Percentiles rank a stretch among this genome's conserved stretches.
Evolutionary conservation across 495 filamentous ascomycete genomes (phyloP).

Genomic region (Podospora comata): DNA sequence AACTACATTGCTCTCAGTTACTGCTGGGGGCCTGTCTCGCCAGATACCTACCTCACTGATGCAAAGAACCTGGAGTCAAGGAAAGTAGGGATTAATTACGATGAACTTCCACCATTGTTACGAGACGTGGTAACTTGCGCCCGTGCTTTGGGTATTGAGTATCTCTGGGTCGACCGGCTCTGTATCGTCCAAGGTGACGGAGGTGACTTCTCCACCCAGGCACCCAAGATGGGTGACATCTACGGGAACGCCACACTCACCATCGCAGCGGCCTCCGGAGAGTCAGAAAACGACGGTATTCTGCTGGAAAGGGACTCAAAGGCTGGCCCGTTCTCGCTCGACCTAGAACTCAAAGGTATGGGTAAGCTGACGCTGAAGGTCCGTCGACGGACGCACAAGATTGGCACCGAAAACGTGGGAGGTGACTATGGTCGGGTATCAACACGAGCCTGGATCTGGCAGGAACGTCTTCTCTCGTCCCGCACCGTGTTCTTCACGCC

Average conservation of each 20-base stretch:
- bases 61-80: background rate
- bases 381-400: constrained; percentile 5
- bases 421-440: constrained; percentile 19
- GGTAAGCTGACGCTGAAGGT: constrained; percentile 8
- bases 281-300: constrained; percentile 10
- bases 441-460: constrained; percentile 19
- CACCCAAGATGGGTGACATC: constrained; percentile 18
- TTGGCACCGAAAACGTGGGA: constrained; percentile 15
- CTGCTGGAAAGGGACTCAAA: constrained; percentile 8
- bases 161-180: constrained; percentile 23
- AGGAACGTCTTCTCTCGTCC: constrained; percentile 17
- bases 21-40: constrained; percentile 16
- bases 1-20: constrained; percentile 20
- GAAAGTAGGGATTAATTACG: background rate
- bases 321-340: background rate
- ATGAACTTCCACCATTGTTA: constrained; percentile 10
- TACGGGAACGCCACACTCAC: constrained; percentile 19
- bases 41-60: constrained; percentile 14
- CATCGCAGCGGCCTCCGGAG: constrained; percentile 15
- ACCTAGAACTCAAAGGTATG: background rate
- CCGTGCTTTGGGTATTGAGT: constrained; percentile 14
- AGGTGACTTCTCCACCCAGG: constrained; percentile 11
- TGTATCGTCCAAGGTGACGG: constrained; percentile 22
- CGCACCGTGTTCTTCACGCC: constrained; percentile 17
- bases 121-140: constrained; percentile 13